A percentile compares a stretch with the other conserved stretches of the same genome.
Evolutionary conservation across 2,329 filamentous ascomycete species (phyloP).

Genomic region (Zalaria obscura): DNA sequence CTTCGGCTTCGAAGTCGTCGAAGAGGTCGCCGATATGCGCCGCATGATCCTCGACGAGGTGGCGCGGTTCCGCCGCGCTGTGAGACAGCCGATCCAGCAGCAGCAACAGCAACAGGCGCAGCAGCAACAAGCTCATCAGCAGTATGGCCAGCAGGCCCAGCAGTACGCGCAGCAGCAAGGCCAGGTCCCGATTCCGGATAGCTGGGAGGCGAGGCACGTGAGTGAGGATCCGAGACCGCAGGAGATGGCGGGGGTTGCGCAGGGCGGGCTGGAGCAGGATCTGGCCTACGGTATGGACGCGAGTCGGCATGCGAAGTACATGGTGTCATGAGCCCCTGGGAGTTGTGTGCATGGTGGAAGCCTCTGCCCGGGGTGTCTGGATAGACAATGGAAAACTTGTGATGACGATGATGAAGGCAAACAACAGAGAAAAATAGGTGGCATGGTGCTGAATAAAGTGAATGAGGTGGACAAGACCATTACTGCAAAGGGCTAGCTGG

Average conservation of each 20-base stretch:
- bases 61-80: slow-evolving; percentile 54
- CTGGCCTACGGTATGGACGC: slow-evolving; percentile 31
- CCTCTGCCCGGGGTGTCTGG: too few species aligned
- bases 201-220: slow-evolving; percentile 41
- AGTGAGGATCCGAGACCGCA: slow-evolving; percentile 48
- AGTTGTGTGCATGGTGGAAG: too few species aligned
- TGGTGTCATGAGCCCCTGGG: too few species aligned
- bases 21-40: slow-evolving; percentile 90
- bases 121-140: slow-evolving; percentile 23
- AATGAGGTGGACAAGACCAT: too few species aligned
- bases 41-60: slow-evolving; percentile 97
- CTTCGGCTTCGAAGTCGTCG: slow-evolving; percentile 96
- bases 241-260: slow-evolving; percentile 17
- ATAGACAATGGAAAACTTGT: too few species aligned
- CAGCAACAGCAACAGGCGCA: slow-evolving; percentile 26
- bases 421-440: too few species aligned
- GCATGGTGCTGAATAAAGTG: too few species aligned
- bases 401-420: too few species aligned
- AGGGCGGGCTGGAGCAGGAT: slow-evolving; percentile 26
- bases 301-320: too few species aligned
- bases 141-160: slow-evolving; percentile 5
- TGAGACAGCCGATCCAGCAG: slow-evolving; percentile 28
- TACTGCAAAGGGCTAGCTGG: too few species aligned
- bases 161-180: neutral
- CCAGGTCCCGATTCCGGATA: slow-evolving; percentile 49